Evolutionary conservation across 352 stramenopile genomes (phyloP), one percentile per base, ranked within the genome.

Genomic region (Globisporangium lucens): DNA sequence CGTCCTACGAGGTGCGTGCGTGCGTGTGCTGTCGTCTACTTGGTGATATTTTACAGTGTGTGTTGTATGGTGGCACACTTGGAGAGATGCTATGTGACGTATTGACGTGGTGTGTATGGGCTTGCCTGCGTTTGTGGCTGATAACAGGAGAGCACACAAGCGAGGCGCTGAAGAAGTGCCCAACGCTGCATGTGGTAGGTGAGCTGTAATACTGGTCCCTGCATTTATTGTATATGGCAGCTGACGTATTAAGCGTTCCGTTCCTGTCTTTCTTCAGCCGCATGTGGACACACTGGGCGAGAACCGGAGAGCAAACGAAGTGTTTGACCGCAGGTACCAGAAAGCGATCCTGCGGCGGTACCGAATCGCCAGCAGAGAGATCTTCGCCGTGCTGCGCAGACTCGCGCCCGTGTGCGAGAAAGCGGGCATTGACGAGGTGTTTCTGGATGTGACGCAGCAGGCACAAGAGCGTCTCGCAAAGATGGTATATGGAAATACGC

Each of bases 221-320:
- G n/a, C n/a, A n/a, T n/a, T 24, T 20, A 53, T 4, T 24, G 29
- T 4, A 27, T 59, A 20, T 3, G n/a, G n/a, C n/a, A n/a, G n/a
- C n/a, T n/a, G n/a, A n/a, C n/a, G n/a, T n/a, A n/a, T n/a, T n/a
- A n/a, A n/a, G n/a, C n/a, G n/a, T n/a, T n/a, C n/a, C n/a, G n/a
- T n/a, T n/a, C n/a, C n/a, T n/a, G n/a, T n/a, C n/a, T n/a, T n/a
- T n/a, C n/a, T n/a, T n/a, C n/a, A 95, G 87, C 87, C 85, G 13
- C 87, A 95, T 73, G 87, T 95, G 15, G 87, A 95, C 65, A 89
- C 86, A 1, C 63, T 95, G 6, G 87, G 87, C 12, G 85, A 95
- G 66, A 93, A 91, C 62, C 83, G 78, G 46, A 82, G 82, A 62
- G 77, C 76, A 4, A 83, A 77, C 1, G 79, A 88, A 55, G 64